phyloP scores from a whole-genome alignment of 495 filamentous ascomycete genomes.

The Tuber calosporum region DNA sequence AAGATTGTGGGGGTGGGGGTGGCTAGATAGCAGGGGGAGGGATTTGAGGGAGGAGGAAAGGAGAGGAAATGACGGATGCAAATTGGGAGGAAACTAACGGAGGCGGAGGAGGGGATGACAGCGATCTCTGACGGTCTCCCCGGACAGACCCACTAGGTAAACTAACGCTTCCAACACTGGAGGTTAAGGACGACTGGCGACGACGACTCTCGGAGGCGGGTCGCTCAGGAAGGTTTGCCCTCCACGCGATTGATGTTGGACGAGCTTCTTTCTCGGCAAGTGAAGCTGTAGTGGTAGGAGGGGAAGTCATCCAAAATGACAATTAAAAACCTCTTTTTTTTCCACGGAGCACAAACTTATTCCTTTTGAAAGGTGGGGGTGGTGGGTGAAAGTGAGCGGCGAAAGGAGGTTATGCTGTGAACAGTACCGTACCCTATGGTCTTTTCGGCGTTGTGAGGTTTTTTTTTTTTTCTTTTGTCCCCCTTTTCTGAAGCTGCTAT shows the following conservation, averaged over 20 bases:
- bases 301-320: conserved; percentile 40
- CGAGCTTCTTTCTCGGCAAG: conserved; percentile 30
- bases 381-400: not conserved
- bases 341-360: not conserved
- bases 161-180: conserved; percentile 30
- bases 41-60: conserved; percentile 14
- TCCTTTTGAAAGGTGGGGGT: not conserved
- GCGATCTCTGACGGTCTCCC: conserved; percentile 36
- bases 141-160: conserved; percentile 35
- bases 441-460: not conserved
- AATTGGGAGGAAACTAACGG: conserved; percentile 35
- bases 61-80: not conserved
- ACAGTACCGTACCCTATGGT: not conserved
- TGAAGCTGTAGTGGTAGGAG: conserved; percentile 30
- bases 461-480: not conserved
- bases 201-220: conserved; percentile 33
- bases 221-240: conserved; percentile 38
- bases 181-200: conserved; percentile 34
- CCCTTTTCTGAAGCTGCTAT: not conserved
- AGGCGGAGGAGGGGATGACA: conserved; percentile 41
- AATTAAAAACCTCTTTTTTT: conserved; percentile 9
- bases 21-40: not conserved
- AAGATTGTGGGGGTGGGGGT: conserved; percentile 7
- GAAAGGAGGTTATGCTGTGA: not conserved
- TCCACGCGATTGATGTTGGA: conserved; percentile 40